These are phyloP conservation scores for Mychonastes homosphaera DNA, from an alignment of 139 green algal species.

Conservation along the genomic window DNA sequence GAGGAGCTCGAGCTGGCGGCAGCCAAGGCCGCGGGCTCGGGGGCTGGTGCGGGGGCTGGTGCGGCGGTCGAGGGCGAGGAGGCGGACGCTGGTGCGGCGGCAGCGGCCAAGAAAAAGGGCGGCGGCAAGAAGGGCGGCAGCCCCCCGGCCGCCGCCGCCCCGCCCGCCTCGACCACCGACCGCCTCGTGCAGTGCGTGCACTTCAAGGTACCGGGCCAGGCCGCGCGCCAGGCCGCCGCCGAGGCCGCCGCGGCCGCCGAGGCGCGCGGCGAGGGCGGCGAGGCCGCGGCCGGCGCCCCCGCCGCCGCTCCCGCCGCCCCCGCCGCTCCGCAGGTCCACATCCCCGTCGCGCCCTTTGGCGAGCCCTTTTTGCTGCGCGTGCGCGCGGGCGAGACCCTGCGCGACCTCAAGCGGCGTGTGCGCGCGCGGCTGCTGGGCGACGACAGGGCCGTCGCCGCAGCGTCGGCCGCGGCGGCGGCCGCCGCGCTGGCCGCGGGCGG, in stretches of 20 bases:
- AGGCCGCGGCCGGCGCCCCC: neutral
- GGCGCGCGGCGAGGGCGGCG: neutral
- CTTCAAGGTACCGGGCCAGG: constrained; percentile 22
- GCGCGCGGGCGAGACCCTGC: constrained; percentile 58
- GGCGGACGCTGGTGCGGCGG: too few relatives aligned
- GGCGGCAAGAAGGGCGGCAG: neutral
- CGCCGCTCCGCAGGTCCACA: too few relatives aligned
- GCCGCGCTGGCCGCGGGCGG: neutral
- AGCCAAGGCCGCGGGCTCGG: neutral
- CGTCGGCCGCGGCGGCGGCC: neutral
- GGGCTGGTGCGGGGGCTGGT: neutral
- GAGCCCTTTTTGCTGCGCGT: constrained; percentile 83
- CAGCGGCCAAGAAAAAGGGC: neutral
- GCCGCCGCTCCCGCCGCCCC: neutral
- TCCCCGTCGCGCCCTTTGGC: constrained; percentile 49
- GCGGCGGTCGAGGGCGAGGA: neutral
- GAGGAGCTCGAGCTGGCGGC: constrained; percentile 4
- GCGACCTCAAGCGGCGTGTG: constrained; percentile 45
- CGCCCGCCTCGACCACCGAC: constrained; percentile 19
- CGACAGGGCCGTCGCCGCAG: neutral
- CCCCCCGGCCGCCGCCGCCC: too few relatives aligned
- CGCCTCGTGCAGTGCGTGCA: constrained; percentile 56
- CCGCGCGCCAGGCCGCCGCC: neutral
- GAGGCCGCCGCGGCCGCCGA: neutral
- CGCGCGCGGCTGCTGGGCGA: neutral